A percentile compares a stretch with the other conserved stretches of the same genome.
These are phyloP conservation scores for Mycena vulgaris DNA, from an alignment of 768 basidiomycete species.

Conservation along the genomic window DNA sequence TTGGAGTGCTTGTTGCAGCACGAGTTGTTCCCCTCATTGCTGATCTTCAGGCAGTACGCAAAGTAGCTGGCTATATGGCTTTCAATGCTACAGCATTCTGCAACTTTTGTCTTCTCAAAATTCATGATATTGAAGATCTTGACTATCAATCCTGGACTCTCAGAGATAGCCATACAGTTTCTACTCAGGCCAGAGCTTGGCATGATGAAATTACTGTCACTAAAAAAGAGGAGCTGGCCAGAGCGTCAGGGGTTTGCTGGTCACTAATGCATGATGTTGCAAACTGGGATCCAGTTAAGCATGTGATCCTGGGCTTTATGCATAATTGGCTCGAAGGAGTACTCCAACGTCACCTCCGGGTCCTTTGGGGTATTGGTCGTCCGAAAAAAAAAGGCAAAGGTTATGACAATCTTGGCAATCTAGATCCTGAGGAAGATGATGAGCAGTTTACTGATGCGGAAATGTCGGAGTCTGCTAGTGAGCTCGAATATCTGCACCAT, in stretches of 20 bases:
- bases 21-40: background rate
- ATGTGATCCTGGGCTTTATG: too few relatives aligned
- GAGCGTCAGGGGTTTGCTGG: background rate
- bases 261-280: background rate
- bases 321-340: too few relatives aligned
- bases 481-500: background rate
- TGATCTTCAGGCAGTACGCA: background rate
- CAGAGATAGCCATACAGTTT: background rate
- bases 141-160: background rate
- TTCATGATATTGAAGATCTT: conserved; percentile 14
- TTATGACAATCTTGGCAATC: background rate
- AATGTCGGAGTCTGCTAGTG: conserved; percentile 4
- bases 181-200: background rate
- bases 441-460: background rate
- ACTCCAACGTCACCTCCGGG: too few relatives aligned
- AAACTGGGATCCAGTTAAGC: background rate
- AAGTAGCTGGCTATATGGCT: conserved; percentile 30
- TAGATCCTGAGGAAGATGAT: conserved; percentile 4
- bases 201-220: background rate
- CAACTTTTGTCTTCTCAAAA: conserved; percentile 10
- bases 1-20: background rate
- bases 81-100: background rate
- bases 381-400: background rate
- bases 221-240: background rate
- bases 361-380: too few relatives aligned